These are phyloP conservation scores for Tilletia horrida DNA, from an alignment of 1,284 basidiomycete species.

Conservation along the genomic window DNA sequence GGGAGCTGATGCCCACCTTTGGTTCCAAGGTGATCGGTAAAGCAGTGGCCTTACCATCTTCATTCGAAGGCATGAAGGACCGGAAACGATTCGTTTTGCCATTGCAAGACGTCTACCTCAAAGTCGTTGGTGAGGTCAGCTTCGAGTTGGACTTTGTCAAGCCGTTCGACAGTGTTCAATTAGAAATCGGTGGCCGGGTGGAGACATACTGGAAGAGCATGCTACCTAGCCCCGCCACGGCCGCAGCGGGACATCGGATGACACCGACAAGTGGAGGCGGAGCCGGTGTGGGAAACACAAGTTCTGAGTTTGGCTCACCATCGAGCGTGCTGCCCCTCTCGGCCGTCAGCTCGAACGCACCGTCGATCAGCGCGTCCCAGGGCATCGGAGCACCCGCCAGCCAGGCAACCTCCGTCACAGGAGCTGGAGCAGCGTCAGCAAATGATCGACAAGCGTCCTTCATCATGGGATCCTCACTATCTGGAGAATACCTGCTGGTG, in stretches of 20 bases:
- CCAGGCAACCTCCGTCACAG: slow-evolving; percentile 1
- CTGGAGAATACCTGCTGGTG: slow-evolving; percentile 79
- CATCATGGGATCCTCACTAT: slow-evolving; percentile 78
- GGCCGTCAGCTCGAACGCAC: slow-evolving; percentile 6
- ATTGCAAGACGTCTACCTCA: slow-evolving; percentile 85
- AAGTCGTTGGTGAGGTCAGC: slow-evolving; percentile 89
- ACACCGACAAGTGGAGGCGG: slow-evolving; percentile 39
- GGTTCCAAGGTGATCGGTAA: slow-evolving; percentile 97
- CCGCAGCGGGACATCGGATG: slow-evolving; percentile 34
- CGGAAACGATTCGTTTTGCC: slow-evolving; percentile 59
- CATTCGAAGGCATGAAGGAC: slow-evolving; percentile 61
- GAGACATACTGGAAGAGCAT: slow-evolving; percentile 56
- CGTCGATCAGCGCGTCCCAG: slow-evolving; percentile 2
- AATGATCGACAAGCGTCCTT: slow-evolving; percentile 52
- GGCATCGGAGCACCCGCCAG: not conserved
- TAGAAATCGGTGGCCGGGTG: slow-evolving; percentile 85
- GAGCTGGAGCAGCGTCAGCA: not conserved
- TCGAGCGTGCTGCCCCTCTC: slow-evolving; percentile 6
- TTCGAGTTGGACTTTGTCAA: slow-evolving; percentile 85
- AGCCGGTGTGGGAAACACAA: not conserved
- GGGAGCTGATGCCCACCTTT: slow-evolving; percentile 95
- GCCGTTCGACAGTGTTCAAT: slow-evolving; percentile 85
- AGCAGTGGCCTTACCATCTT: slow-evolving; percentile 77
- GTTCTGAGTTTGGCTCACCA: slow-evolving; percentile 13
- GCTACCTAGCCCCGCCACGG: slow-evolving; percentile 34